phyloP scores from a whole-genome alignment of 768 basidiomycete species.

The Rhizopogon vulgaris region DNA sequence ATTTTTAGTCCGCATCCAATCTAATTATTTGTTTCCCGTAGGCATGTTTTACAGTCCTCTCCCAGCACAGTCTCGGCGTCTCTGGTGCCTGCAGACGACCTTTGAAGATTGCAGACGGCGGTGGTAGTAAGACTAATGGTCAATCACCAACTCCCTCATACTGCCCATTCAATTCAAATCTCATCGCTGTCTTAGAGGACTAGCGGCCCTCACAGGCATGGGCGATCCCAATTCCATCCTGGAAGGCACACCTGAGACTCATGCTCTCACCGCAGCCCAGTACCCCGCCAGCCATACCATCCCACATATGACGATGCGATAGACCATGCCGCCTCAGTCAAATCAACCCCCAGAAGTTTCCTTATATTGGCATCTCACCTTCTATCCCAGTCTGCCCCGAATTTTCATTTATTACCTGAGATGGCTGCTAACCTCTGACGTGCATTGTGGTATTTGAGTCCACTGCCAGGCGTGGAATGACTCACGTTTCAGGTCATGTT shows the following conservation, averaged over 20 bases:
- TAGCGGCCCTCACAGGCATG: constrained; percentile 91
- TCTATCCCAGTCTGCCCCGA: constrained; percentile 92
- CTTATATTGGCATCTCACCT: constrained; percentile 85
- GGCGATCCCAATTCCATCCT: constrained; percentile 56
- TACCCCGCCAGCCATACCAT: constrained; percentile 41
- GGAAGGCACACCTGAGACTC: constrained; percentile 51
- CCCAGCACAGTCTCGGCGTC: constrained; percentile 74
- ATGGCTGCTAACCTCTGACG: constrained; percentile 77
- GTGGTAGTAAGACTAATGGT: constrained; percentile 85
- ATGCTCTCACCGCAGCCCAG: constrained; percentile 27
- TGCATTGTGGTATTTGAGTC: constrained; percentile 94
- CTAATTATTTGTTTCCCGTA: constrained; percentile 24
- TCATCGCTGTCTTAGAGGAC: constrained; percentile 47
- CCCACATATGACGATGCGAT: constrained; percentile 84
- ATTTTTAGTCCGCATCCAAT: too few species aligned
- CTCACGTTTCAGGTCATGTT: constrained; percentile 49
- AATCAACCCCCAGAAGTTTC: constrained; percentile 41
- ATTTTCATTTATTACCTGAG: constrained; percentile 77
- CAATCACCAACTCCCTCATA: constrained; percentile 21
- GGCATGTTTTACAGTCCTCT: constrained; percentile 96
- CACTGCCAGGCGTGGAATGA: constrained; percentile 59
- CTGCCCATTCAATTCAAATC: neutral
- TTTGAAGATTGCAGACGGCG: constrained; percentile 92
- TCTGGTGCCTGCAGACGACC: constrained; percentile 96
- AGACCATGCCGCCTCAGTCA: constrained; percentile 49